Conservation (phyloP, 257 asterid species). For the Rehmannia glutinosa region DNA sequence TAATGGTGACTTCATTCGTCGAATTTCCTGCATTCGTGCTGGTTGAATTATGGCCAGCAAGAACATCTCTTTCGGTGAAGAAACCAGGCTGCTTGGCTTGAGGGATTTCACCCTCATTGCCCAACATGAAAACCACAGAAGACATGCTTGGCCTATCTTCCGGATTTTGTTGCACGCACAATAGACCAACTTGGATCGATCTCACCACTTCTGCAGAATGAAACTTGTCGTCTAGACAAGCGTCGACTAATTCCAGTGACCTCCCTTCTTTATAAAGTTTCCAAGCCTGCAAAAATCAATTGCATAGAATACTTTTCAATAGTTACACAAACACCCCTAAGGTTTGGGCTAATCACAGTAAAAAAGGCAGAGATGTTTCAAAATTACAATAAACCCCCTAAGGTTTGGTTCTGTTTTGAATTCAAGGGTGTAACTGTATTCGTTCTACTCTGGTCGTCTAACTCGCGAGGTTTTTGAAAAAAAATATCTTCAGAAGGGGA, state of each 20-base stretch:
- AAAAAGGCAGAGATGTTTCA: too few relatives aligned
- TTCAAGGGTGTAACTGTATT: too few relatives aligned
- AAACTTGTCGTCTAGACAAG: background rate
- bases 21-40: background rate
- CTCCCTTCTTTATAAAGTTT: conserved; percentile 18
- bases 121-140: conserved; percentile 20
- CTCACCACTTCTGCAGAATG: background rate
- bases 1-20: conserved; percentile 8
- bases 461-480: too few relatives aligned
- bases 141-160: conserved; percentile 29
- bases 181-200: conserved; percentile 14
- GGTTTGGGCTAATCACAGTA: too few relatives aligned
- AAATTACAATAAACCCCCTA: too few relatives aligned
- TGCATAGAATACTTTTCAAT: too few relatives aligned
- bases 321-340: too few relatives aligned
- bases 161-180: conserved; percentile 23
- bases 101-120: conserved; percentile 21
- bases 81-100: conserved; percentile 26
- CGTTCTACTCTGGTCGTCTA: too few relatives aligned
- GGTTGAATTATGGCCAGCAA: background rate
- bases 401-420: too few relatives aligned
- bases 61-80: conserved; percentile 11
- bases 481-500: too few relatives aligned
- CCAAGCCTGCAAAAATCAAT: conserved; percentile 15
- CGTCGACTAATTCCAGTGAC: conserved; percentile 2